Evolutionary conservation across 306 rosid genomes (phyloP), one percentile per base, ranked within the genome.

Genomic region (Trifolium repens): DNA sequence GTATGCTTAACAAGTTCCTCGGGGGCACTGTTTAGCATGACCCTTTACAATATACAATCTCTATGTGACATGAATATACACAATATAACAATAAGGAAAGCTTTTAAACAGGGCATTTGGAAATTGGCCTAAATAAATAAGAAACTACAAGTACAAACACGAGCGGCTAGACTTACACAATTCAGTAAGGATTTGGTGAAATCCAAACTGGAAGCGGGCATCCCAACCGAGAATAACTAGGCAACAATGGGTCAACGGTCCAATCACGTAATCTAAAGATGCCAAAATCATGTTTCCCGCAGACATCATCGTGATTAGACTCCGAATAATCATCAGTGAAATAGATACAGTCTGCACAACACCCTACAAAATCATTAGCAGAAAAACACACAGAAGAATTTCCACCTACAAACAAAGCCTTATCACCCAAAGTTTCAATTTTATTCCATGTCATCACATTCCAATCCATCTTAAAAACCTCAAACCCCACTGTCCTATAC

Each of bases 201-300:
- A 92, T 72, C 97, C 97, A 91, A 32, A 91, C 71, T 0, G 96
- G 96, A 4, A 87, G 84, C 5, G 83, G 88, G 78, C 85, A 81
- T 43, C 80, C 84, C 1, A 77, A 74, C 14, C 49, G 53, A 43
- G 82, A 72, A 49, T 50, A 71, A 64, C 81, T 81, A 1, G 91
- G 89, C 58, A 89, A 76, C 53, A 89, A 76, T 2, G 81, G 79
- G 24, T 90, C 87, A 40, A 92, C 74, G 10, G 64, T 80, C 43
- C 72, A 55, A 58, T 88, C 88, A 12, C 70, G 13, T 11, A 92
- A 43, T 17, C 78, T 82, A 80, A 72, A 92, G 39, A 92, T 84
- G 5, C 96, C 97, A 8, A 82, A 78, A 73, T 92, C 96, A 64
- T 84, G 80, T 68, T 82, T 93, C 40, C 86, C 89, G 60, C 46